Evolutionary conservation across 2,329 filamentous ascomycete species (phyloP).

Genomic region (Monilinia vaccinii-corymbosi): DNA sequence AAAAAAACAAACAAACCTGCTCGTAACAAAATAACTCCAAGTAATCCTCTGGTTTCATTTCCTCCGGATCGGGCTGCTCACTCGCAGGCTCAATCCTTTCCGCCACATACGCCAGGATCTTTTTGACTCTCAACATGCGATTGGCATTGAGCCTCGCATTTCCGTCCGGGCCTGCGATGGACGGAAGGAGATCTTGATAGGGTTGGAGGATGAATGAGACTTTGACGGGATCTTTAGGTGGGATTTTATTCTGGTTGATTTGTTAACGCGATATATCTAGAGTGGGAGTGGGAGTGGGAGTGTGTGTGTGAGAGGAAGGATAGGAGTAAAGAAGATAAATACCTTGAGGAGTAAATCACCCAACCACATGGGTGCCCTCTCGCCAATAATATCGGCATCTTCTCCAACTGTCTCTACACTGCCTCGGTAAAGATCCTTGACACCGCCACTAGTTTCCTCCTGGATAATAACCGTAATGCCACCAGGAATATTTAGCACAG

Average conservation of each 20-base stretch:
- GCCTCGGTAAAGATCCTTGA: conserved; percentile 82
- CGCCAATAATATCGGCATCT: conserved; percentile 77
- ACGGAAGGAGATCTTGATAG: conserved; percentile 64
- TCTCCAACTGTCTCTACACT: conserved; percentile 69
- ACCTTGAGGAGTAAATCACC: conserved; percentile 74
- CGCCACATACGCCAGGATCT: conserved; percentile 85
- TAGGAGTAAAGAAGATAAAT: conserved; percentile 20
- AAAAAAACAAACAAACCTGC: conserved; percentile 53
- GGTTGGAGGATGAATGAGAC: conserved; percentile 90
- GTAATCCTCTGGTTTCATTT: conserved; percentile 79
- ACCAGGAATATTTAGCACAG: conserved; percentile 62
- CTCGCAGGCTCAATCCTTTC: conserved; percentile 76
- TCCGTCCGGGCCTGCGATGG: conserved; percentile 62
- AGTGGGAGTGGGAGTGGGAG: background rate
- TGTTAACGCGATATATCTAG: background rate
- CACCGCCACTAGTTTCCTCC: conserved; percentile 58
- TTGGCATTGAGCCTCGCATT: conserved; percentile 94
- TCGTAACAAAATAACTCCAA: conserved; percentile 92
- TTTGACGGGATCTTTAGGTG: conserved; percentile 86
- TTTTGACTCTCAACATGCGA: conserved; percentile 89
- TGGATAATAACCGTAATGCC: conserved; percentile 61
- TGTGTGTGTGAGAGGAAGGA: background rate
- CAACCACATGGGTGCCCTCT: conserved; percentile 82
- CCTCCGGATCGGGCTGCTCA: conserved; percentile 47
- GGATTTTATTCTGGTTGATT: conserved; percentile 57